Evolutionary conservation across 208 protist species (phyloP).

Genomic region (Leishmania lainsoni): DNA sequence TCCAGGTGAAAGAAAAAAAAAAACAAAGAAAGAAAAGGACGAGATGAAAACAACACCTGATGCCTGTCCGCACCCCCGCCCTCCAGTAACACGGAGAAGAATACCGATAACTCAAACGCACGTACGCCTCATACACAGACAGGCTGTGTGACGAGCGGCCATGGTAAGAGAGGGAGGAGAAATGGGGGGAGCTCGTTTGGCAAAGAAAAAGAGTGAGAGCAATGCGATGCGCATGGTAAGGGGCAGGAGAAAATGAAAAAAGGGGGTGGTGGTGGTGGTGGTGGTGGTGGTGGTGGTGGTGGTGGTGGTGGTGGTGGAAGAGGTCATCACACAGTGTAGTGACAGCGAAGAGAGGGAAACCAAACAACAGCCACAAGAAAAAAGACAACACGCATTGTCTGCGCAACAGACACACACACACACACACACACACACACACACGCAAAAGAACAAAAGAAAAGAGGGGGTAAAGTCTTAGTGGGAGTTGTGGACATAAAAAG

Average conservation of each 20-base stretch:
- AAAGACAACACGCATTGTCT: neutral
- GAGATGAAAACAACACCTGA: neutral
- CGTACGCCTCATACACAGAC: neutral
- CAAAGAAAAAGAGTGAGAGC: neutral
- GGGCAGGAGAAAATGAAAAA: neutral
- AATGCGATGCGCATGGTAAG: neutral
- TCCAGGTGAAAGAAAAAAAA: neutral
- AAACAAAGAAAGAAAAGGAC: neutral
- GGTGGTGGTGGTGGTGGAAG: neutral
- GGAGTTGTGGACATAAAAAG: neutral
- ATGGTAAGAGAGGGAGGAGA: slow-evolving; percentile 9
- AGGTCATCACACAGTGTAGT: neutral
- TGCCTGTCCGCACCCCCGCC: neutral
- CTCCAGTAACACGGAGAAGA: neutral
- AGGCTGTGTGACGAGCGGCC: neutral
- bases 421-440: too few species aligned
- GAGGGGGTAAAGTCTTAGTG: neutral
- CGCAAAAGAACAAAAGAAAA: neutral
- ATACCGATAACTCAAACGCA: neutral
- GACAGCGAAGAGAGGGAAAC: neutral
- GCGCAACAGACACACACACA: neutral
- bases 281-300: neutral
- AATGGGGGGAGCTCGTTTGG: neutral
- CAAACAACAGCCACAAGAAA: neutral
- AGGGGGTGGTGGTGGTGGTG: too few species aligned